Evolutionary conservation across 495 filamentous ascomycete species (phyloP), one percentile per base, ranked within the genome.

Genomic region (Annulohypoxylon nitens): DNA sequence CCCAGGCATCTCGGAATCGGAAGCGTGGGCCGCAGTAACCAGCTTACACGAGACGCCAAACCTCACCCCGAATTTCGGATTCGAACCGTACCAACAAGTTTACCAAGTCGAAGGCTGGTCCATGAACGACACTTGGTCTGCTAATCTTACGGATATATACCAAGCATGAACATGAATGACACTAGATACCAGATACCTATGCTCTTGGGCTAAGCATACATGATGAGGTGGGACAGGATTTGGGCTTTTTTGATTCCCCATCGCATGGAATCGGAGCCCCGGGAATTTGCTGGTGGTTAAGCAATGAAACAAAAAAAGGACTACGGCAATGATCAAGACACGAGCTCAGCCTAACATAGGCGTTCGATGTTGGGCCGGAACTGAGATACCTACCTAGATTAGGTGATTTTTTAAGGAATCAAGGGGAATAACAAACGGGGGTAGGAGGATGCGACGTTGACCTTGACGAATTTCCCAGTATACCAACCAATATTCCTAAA

Each of bases 61-160:
- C 53, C 14, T 70, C 18, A 23, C 58, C 6, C 20, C 67, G 18
- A 51, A 45, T 34, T 70, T 70, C 36, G 51, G 67, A 1, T 69
- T 74, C 18, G 71, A 74, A 41, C 67, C 71, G 25, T 74, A 74
- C 43, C 71, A 70, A 14, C 71, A 62, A 43, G 60, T 69, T 26
- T 74, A 70, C 58, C 71, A 67, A 34, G 67, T 70, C 25, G 62
- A 63, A 34, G 62, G 61, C 30, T 74, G 71, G 71, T 12, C 66
- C 36, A 62, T 70, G 48, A 61, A 66, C 30, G 71, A 74, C 25
- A 63, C n/a, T 14, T 74, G 71, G 71, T 62, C 71, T 50, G 45
- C 67, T n/a, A 64, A 45, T 34, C 61, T 74, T 23, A 74, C 71
- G 47, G 71, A 74, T 53, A 74, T 74, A 67, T 74, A 74, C 33